Conservation (phyloP, 345 rosid genomes). For the Conringia planisiliqua region DNA sequence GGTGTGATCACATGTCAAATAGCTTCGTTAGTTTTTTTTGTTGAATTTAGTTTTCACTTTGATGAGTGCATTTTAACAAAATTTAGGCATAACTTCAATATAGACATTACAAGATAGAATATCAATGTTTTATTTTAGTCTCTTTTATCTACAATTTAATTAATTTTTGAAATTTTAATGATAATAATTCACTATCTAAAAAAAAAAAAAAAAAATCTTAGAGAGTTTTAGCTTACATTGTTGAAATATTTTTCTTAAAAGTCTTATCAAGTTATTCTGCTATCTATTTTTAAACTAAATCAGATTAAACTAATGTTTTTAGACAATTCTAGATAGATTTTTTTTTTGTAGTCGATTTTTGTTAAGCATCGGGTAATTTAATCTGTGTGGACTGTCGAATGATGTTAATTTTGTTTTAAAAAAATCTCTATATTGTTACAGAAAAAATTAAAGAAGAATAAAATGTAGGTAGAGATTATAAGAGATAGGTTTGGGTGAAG, state of each 20-base stretch:
- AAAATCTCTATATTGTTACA: neutral
- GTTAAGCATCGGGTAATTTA: neutral
- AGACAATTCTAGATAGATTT: too few relatives aligned
- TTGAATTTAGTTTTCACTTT: conserved; percentile 5
- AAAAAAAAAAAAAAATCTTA: neutral
- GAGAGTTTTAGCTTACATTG: neutral
- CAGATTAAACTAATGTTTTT: neutral
- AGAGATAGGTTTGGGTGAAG: conserved; percentile 4
- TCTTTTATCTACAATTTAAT: neutral
- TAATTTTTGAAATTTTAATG: neutral
- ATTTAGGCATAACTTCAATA: conserved; percentile 16
- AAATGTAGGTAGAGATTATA: neutral
- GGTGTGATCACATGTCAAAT: conserved; percentile 17
- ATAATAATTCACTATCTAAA: neutral
- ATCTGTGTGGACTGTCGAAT: neutral
- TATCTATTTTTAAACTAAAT: neutral
- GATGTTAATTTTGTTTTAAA: neutral
- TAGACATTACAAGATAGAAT: neutral
- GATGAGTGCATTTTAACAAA: conserved; percentile 6
- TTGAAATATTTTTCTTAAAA: neutral
- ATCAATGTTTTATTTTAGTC: too few relatives aligned
- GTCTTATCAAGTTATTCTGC: neutral
- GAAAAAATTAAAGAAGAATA: too few relatives aligned
- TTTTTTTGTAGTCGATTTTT: neutral
- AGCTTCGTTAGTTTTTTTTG: conserved; percentile 4